Percentiles rank a stretch among this genome's conserved stretches.
These are phyloP conservation scores for Mycena galopus DNA, from an alignment of 768 basidiomycete genomes.

Conservation along the genomic window DNA sequence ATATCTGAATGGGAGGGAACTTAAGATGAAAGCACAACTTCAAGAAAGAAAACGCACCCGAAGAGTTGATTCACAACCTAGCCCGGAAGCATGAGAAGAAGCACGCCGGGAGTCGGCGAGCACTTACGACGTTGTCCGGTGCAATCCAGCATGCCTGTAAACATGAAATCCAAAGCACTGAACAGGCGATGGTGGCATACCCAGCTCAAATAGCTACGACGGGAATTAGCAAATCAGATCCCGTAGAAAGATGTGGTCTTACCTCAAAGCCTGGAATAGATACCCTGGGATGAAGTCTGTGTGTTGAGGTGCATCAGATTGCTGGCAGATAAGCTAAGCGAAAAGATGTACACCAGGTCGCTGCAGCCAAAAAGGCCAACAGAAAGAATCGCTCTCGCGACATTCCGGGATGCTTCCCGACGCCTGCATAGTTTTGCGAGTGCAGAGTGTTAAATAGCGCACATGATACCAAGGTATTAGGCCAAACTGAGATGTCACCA, in stretches of 20 bases:
- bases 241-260: constrained; percentile 16
- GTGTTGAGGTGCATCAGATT: background rate
- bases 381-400: constrained; percentile 72
- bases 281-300: constrained; percentile 74
- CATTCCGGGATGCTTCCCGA: constrained; percentile 65
- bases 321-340: background rate
- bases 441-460: constrained; percentile 84
- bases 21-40: background rate
- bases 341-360: constrained; percentile 58
- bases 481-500: constrained; percentile 69
- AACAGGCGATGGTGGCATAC: constrained; percentile 41
- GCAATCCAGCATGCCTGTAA: constrained; percentile 74
- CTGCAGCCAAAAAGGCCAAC: constrained; percentile 62
- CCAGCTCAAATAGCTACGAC: constrained; percentile 61
- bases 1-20: constrained; percentile 48
- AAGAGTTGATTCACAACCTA: constrained; percentile 65
- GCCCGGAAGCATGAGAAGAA: constrained; percentile 3
- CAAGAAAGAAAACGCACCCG: constrained; percentile 51
- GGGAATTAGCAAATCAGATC: background rate
- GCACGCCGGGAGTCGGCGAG: background rate
- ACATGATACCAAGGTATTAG: constrained; percentile 76
- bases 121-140: constrained; percentile 64
- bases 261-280: constrained; percentile 70
- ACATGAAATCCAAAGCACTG: constrained; percentile 23
- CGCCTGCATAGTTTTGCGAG: constrained; percentile 67